phyloP scores from a whole-genome alignment of 78 protist genomes.

The Polysphondylium violaceum region DNA sequence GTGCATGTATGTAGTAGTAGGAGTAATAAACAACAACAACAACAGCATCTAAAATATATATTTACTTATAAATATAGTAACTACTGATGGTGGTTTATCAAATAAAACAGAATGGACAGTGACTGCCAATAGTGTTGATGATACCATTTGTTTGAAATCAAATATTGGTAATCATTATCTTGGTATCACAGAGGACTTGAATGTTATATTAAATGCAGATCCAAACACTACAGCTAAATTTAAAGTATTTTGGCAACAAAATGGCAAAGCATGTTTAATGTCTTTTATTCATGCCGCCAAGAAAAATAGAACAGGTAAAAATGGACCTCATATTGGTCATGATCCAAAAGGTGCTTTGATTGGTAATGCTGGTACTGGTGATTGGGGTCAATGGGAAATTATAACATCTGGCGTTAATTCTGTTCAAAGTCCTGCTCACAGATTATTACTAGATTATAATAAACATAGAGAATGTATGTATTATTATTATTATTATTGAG shows the following conservation, averaged over 20 bases:
- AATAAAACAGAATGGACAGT: slow-evolving; percentile 47
- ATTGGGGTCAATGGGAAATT: slow-evolving; percentile 55
- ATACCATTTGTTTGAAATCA: background rate
- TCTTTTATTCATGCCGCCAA: background rate
- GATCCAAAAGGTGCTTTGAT: slow-evolving; percentile 59
- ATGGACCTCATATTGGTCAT: slow-evolving; percentile 68
- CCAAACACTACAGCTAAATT: slow-evolving; percentile 28
- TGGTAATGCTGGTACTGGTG: slow-evolving; percentile 76
- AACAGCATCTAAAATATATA: background rate
- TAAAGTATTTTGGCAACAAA: slow-evolving; percentile 7
- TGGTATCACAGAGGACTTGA: slow-evolving; percentile 30
- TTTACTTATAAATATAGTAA: background rate
- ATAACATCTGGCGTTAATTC: background rate
- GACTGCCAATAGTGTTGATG: background rate
- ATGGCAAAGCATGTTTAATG: slow-evolving; percentile 47
- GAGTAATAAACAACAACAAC: background rate
- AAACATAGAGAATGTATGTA: slow-evolving; percentile 32
- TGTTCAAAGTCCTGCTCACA: background rate
- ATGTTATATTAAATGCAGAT: slow-evolving; percentile 3
- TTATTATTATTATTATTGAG: background rate
- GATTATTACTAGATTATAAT: slow-evolving; percentile 7
- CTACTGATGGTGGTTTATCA: slow-evolving; percentile 27
- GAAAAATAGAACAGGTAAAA: slow-evolving; percentile 59
- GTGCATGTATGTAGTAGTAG: slow-evolving; percentile 3
- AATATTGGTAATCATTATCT: slow-evolving; percentile 15